Base-by-base conservation (phyloP, 768 basidiomycete genomes). In the Megacollybia marginata region DNA sequence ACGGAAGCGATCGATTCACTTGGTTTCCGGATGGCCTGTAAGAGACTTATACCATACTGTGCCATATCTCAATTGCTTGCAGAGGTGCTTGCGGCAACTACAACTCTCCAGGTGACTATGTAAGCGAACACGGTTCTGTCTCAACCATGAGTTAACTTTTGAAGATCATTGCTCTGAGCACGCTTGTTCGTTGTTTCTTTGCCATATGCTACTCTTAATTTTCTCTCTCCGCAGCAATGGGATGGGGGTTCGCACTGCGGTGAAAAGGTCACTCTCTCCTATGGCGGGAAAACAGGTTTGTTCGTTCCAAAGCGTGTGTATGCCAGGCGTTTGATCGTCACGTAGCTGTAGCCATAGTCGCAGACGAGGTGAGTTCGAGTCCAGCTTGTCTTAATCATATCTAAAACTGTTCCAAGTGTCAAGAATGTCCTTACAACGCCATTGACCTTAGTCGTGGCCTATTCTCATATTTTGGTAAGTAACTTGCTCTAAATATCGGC, bases 381-480 rank as follows among this genome's bases (percentile, higher is more conserved):
- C 7, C 68, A 59, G 51, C 66, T 56, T 9, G n/a, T 33, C n/a
- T 15, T n/a, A 35, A 2, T 9, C 49, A 33, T 50, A 18, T 16
- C 9, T 42, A 16, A 20, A 32, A 42, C 33, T 56, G 43, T 42
- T 42, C n/a, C 36, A 40, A 75, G 75, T 77, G 76, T 56, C 52
- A 52, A 19, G 60, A 60, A 5, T 78, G 78, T 61, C 48, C 58
- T 0, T 44, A 34, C 2, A 69, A 67, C 34, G 72, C 67, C 40
- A 67, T 82, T 16, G 80, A 81, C 57, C 55, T 79, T 16, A 73
- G 71, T 7, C 54, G 59, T 1, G 68, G 66, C 13, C 69, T 82
- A n/a, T 79, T 79, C 56, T 4, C 59, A 3, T 61, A 58, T 55
- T 71, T 79, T 48, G 75, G 62, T 1, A 52, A 62, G 18, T 44